phyloP scores from a whole-genome alignment of 2,329 filamentous ascomycete genomes.

The Hymenoscyphus linearis region DNA sequence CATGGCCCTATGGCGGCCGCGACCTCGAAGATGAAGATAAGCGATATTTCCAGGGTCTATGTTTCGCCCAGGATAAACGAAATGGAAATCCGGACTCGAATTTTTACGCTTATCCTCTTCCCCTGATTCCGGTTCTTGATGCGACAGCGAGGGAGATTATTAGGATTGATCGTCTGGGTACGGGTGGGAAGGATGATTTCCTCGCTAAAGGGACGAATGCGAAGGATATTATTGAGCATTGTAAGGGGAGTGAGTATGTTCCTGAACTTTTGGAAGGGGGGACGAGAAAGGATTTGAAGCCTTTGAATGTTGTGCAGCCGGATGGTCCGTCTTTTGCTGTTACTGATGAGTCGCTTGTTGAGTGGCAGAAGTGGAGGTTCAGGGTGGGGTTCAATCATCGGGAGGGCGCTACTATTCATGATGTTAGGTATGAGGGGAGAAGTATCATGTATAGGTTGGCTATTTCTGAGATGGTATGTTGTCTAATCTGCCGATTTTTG shows the following conservation, averaged over 20 bases:
- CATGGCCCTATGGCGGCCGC: constrained; percentile 47
- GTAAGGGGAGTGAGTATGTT: constrained; percentile 33
- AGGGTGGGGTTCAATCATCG: constrained; percentile 56
- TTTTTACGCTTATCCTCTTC: constrained; percentile 47
- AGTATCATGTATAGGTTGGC: constrained; percentile 54
- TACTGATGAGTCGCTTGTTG: constrained; percentile 36
- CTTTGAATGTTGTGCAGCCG: constrained; percentile 56
- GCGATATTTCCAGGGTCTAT: constrained; percentile 49
- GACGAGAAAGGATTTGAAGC: constrained; percentile 46
- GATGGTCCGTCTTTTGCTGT: constrained; percentile 57
- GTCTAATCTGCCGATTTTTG: constrained; percentile 5
- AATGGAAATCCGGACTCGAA: constrained; percentile 31
- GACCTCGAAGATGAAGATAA: constrained; percentile 41
- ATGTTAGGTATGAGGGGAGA: constrained; percentile 54
- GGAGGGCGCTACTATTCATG: constrained; percentile 57
- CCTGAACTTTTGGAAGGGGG: constrained; percentile 38
- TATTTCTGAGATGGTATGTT: constrained; percentile 49
- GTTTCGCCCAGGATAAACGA: constrained; percentile 43
- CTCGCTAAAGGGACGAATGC: constrained; percentile 39
- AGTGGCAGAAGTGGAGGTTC: constrained; percentile 57
- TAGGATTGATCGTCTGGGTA: constrained; percentile 43
- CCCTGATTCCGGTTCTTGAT: constrained; percentile 44
- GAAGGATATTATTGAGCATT: constrained; percentile 40
- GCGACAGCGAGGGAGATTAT: constrained; percentile 41
- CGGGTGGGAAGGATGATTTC: constrained; percentile 34